These are phyloP conservation scores for Ceratobasidium papillatum DNA, from an alignment of 1,284 basidiomycete genomes.

Conservation along the genomic window DNA sequence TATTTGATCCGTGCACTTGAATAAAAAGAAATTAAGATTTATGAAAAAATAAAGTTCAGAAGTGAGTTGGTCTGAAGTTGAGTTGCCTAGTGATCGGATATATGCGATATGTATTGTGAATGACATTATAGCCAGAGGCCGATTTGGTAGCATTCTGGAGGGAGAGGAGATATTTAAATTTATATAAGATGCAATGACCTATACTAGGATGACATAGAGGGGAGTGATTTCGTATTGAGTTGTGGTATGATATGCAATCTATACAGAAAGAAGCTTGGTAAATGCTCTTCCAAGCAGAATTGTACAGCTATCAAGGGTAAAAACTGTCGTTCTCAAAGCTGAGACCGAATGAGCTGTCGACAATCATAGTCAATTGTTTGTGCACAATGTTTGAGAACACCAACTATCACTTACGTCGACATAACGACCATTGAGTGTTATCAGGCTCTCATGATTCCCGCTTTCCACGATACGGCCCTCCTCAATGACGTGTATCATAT, in stretches of 20 bases:
- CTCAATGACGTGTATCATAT: conserved; percentile 55
- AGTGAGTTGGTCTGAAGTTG: not conserved
- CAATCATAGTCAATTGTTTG: too few species aligned
- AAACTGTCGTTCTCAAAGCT: not conserved
- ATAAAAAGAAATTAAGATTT: too few species aligned
- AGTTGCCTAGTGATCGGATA: too few species aligned
- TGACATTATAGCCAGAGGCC: too few species aligned
- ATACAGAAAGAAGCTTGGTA: too few species aligned
- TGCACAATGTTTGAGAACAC: too few species aligned
- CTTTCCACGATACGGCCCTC: conserved; percentile 54
- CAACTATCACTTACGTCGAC: conserved; percentile 45
- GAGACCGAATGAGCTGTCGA: not conserved
- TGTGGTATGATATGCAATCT: too few species aligned
- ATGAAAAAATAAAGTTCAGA: not conserved
- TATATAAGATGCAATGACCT: not conserved
- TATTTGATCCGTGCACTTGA: not conserved
- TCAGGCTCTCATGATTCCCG: conserved; percentile 53
- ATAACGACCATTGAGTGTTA: conserved; percentile 52
- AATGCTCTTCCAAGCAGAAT: too few species aligned
- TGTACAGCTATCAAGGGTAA: too few species aligned
- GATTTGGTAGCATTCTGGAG: too few species aligned
- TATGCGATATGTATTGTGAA: too few species aligned
- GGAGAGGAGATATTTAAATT: not conserved
- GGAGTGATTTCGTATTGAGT: too few species aligned
- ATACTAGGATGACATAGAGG: not conserved